Evolutionary conservation across 495 filamentous ascomycete genomes (phyloP).

Genomic region (Arthonia radiata): DNA sequence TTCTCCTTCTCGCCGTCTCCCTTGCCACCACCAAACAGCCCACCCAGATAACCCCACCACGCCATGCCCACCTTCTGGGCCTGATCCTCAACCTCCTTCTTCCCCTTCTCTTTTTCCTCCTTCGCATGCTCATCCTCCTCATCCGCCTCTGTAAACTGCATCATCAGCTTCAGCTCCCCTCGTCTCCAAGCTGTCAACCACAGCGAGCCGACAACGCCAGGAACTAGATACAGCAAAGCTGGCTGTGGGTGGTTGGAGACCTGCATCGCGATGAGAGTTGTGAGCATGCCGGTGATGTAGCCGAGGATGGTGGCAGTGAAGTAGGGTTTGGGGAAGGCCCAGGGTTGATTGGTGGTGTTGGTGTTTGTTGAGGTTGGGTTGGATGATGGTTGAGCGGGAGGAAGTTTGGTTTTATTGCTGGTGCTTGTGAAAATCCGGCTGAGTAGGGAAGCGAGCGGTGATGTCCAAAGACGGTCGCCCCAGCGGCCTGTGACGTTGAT

Average conservation of each 20-base stretch:
- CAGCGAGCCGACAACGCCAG: conserved; percentile 46
- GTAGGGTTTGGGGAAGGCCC: conserved; percentile 57
- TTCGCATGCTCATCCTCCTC: conserved; percentile 11
- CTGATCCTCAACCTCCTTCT: neutral
- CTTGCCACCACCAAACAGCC: no score
- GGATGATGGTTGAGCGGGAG: conserved; percentile 17
- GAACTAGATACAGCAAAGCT: conserved; percentile 80
- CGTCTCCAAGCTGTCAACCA: conserved; percentile 56
- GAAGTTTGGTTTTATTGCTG: conserved; percentile 7
- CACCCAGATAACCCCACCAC: neutral
- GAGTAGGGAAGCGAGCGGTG: conserved; percentile 6
- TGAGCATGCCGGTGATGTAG: conserved; percentile 56
- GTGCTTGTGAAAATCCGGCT: conserved; percentile 10
- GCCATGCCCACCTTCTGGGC: no score
- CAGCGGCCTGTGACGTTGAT: conserved; percentile 39
- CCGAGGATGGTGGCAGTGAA: conserved; percentile 59
- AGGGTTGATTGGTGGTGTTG: conserved; percentile 2
- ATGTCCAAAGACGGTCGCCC: conserved; percentile 71
- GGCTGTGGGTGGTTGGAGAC: conserved; percentile 65
- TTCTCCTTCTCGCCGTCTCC: no score
- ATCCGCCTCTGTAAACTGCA: conserved; percentile 51
- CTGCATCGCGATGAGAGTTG: conserved; percentile 54
- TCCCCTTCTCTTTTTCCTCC: conserved; percentile 7
- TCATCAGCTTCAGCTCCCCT: conserved; percentile 50
- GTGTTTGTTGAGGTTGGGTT: conserved; percentile 5